phyloP scores from a whole-genome alignment of 371 early-diverging fungal species.

The Astathelohania contejeani region DNA sequence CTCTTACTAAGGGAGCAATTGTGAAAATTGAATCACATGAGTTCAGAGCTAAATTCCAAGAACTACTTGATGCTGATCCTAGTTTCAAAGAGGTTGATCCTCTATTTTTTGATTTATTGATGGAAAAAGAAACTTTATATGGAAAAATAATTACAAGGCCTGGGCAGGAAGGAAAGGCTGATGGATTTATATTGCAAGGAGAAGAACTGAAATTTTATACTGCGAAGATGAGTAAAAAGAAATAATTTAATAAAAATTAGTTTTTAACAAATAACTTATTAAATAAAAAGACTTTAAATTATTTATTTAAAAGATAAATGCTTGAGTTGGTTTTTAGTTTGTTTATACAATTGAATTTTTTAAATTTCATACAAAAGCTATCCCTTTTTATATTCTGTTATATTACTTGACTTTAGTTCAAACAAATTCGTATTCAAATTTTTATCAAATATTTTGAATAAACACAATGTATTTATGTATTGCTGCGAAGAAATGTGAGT shows the following conservation, averaged over 20 bases:
- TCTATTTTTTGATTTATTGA: conserved; percentile 74
- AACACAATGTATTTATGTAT: too few species aligned
- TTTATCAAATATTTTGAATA: too few species aligned
- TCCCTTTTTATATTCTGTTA: too few species aligned
- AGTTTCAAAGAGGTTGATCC: conserved; percentile 78
- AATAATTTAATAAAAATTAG: too few species aligned
- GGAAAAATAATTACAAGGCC: conserved; percentile 78
- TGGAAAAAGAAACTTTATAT: conserved; percentile 81
- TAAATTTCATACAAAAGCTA: too few species aligned
- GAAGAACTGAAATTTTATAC: conserved; percentile 85
- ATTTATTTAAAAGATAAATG: conserved; percentile 6
- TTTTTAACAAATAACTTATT: conserved; percentile 24
- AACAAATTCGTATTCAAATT: too few species aligned
- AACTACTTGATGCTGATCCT: conserved; percentile 70
- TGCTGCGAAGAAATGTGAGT: too few species aligned
- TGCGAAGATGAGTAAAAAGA: conserved; percentile 66
- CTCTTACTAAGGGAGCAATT: conserved; percentile 90
- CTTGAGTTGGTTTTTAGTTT: too few species aligned
- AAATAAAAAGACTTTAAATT: conserved; percentile 13
- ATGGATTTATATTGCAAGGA: conserved; percentile 97
- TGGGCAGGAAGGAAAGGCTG: conserved; percentile 90
- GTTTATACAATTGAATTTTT: too few species aligned
- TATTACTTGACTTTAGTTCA: too few species aligned
- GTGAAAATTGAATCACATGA: conserved; percentile 94
- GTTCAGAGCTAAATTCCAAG: conserved; percentile 91